Evolutionary conservation across 768 basidiomycete genomes (phyloP).

Genomic region (Trametes cubensis): DNA sequence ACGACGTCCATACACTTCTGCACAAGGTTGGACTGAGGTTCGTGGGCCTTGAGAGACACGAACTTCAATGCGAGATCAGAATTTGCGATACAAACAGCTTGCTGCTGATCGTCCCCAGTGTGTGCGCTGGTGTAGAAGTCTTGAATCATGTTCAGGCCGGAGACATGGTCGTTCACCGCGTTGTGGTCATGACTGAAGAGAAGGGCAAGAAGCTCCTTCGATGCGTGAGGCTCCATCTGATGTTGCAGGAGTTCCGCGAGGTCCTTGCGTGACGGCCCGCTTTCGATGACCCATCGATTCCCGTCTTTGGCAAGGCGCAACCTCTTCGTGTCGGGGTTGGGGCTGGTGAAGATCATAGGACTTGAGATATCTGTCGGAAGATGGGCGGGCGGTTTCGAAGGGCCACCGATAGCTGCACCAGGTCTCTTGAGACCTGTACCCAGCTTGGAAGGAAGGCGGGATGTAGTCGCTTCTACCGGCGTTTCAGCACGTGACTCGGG

Average conservation of each 20-base stretch:
- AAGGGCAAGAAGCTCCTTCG: constrained; percentile 71
- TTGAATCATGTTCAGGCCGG: constrained; percentile 71
- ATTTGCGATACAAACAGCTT: constrained; percentile 76
- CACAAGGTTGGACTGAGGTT: constrained; percentile 87
- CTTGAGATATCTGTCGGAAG: constrained; percentile 26
- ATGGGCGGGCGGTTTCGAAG: constrained; percentile 38
- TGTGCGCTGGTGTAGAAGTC: constrained; percentile 72
- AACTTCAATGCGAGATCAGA: constrained; percentile 94
- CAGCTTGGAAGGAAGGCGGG: constrained; percentile 41
- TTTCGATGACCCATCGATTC: constrained; percentile 83
- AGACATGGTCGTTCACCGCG: constrained; percentile 88
- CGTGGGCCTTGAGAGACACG: constrained; percentile 84
- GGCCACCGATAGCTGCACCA: constrained; percentile 39
- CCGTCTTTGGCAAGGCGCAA: constrained; percentile 72
- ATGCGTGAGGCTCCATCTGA: constrained; percentile 89
- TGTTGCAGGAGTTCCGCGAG: constrained; percentile 81
- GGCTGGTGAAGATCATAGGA: constrained; percentile 46
- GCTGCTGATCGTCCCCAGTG: constrained; percentile 58
- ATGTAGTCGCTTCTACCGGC: constrained; percentile 38
- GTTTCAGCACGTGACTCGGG: constrained; percentile 48
- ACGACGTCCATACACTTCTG: constrained; percentile 88
- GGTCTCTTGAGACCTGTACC: constrained; percentile 50
- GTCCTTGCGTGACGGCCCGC: constrained; percentile 82
- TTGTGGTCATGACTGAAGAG: constrained; percentile 97
- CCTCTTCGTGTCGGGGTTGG: constrained; percentile 66